Evolutionary conservation across 2,329 filamentous ascomycete genomes (phyloP), one percentile per base, ranked within the genome.

Genomic region (Mollisiaceae sp.): DNA sequence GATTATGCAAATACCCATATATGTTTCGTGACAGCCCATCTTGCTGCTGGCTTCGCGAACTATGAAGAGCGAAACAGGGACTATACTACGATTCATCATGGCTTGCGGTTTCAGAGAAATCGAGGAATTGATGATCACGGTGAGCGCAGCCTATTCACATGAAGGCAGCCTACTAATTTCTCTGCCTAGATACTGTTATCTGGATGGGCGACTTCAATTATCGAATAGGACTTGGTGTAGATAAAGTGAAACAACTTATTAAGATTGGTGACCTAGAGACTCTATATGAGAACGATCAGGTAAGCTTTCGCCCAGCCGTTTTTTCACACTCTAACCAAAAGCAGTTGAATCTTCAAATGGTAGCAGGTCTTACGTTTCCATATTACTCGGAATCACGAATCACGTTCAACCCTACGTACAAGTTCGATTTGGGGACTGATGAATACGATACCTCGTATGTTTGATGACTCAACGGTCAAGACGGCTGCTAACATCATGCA

Each of bases 151-250:
- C 4, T 12, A 27, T 9, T 45, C 38, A 18, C 8, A 8, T 27
- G 8, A 41, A 15, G 9, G 18, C 45, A 11, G 45, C 15, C 39
- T 43, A 38, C 71, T 78, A 69, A 76, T 69, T 67, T 43, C 68
- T 47, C 68, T 47, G 41, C 32, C 54, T 85, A 74, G 87, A 89
- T 71, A 85, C 91, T 24, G 90, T 98, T 41, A 90, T 97, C 61
- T 99, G 95, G 94, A 85, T 97, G 50, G 95, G 95, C 5, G 95
- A 99, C 77, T 99, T 99, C 82, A 99, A 99, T 76, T 99, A 99
- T 78, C 90, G 95, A 20, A 97, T 99, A 72, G 94, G 94, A 0
- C 83, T 98, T 64, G 85, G 85, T 54, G 88, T 92, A 69, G 93
- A 97, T 45, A 89, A 85, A 66, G 92, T 93, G 8, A 89, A 91